Conservation (phyloP, 1,284 basidiomycete species). For the Gymnopus androsaceus region DNA sequence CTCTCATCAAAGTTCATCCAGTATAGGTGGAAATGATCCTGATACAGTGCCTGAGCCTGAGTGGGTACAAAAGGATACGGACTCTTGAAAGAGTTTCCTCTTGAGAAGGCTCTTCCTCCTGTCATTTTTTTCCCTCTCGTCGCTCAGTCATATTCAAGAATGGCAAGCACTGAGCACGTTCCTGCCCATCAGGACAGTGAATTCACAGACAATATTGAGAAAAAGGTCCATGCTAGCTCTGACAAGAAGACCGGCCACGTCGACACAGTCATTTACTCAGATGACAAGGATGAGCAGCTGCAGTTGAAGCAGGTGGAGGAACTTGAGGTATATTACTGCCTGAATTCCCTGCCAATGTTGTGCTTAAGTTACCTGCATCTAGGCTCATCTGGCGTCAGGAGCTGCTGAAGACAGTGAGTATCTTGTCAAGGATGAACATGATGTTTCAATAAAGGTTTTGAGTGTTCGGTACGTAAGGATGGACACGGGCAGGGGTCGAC, state of each 20-base stretch:
- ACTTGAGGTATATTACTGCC: neutral
- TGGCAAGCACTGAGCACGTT: neutral
- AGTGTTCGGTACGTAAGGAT: conserved; percentile 21
- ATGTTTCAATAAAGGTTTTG: conserved; percentile 22
- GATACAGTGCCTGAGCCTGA: too few species aligned
- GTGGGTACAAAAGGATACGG: too few species aligned
- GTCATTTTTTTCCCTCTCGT: neutral
- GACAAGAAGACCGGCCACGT: neutral
- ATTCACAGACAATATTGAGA: neutral
- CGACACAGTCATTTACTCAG: neutral
- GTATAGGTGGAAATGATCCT: too few species aligned
- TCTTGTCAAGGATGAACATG: conserved; percentile 17
- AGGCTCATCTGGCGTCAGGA: conserved; percentile 18
- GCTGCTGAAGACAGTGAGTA: conserved; percentile 17
- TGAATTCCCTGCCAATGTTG: neutral
- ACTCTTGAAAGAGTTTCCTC: neutral
- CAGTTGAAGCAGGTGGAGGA: conserved; percentile 6
- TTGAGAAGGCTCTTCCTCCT: neutral
- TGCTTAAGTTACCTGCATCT: neutral
- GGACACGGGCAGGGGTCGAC: too few species aligned
- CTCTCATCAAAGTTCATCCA: too few species aligned
- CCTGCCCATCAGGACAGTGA: conserved; percentile 1
- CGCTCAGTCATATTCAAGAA: neutral
- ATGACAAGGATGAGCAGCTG: neutral
- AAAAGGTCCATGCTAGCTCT: neutral